Percentiles rank a stretch among this genome's conserved stretches.
phyloP scores from a whole-genome alignment of 306 rosid genomes.

The Bauhinia variegata region DNA sequence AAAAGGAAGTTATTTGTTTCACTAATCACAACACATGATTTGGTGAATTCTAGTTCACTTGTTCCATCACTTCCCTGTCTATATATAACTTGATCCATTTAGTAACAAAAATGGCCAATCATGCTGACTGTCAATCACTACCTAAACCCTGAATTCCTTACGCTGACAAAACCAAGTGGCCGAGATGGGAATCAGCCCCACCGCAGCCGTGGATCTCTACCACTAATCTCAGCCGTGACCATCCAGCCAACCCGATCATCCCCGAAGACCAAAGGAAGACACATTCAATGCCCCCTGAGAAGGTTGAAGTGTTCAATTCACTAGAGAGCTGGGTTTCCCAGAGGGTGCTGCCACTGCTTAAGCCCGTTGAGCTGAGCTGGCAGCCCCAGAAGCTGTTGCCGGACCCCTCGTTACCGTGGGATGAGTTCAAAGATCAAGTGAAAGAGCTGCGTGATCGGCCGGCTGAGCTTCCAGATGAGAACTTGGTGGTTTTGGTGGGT shows the following conservation, averaged over 20 bases:
- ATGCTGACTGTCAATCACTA: constrained; percentile 24
- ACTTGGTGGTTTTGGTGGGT: constrained; percentile 55
- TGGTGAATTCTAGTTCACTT: no score
- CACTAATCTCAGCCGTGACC: constrained; percentile 23
- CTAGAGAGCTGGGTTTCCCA: constrained; percentile 55
- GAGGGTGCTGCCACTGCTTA: constrained; percentile 45
- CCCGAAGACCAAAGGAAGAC: neutral
- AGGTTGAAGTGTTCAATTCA: constrained; percentile 44
- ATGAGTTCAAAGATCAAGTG: constrained; percentile 46
- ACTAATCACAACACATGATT: no score
- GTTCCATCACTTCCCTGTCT: no score
- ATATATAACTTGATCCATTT: no score
- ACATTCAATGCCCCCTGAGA: constrained; percentile 48
- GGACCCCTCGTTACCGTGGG: constrained; percentile 37
- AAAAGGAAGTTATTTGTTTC: no score
- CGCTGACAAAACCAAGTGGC: no score
- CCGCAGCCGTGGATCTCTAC: neutral
- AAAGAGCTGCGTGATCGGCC: constrained; percentile 54
- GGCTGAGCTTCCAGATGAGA: constrained; percentile 56
- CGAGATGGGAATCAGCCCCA: neutral
- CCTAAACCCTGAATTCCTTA: neutral
- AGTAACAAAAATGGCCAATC: neutral
- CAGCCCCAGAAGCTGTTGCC: constrained; percentile 57
- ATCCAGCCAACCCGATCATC: neutral
- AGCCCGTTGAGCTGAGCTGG: constrained; percentile 59